phyloP scores from a whole-genome alignment of 202 grass and related monocot genomes.

The Cymbopogon flexuosus region DNA sequence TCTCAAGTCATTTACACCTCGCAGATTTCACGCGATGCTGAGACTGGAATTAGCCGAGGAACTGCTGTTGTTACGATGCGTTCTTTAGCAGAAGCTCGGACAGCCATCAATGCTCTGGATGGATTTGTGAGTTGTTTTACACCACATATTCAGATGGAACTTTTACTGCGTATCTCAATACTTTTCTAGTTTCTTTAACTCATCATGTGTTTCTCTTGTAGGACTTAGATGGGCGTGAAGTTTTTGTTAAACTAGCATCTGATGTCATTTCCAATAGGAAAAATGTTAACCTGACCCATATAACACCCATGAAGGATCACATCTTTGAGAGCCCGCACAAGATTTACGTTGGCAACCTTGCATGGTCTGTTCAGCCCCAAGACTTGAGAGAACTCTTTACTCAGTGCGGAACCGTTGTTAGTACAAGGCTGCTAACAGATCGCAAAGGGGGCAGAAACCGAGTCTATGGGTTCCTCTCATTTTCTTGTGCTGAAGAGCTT shows the following conservation, averaged over 20 bases:
- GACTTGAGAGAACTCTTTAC: conserved; percentile 59
- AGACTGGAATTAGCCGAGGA: conserved; percentile 64
- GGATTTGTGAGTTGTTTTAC: conserved; percentile 46
- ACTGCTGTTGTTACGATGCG: conserved; percentile 62
- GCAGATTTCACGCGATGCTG: conserved; percentile 53
- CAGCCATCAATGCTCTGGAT: conserved; percentile 55
- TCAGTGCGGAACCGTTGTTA: conserved; percentile 56
- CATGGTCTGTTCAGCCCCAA: conserved; percentile 61
- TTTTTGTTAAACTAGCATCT: conserved; percentile 63
- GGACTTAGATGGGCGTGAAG: conserved; percentile 67
- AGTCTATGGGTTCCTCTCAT: conserved; percentile 65
- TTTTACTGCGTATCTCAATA: background rate
- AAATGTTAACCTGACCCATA: conserved; percentile 38
- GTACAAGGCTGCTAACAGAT: conserved; percentile 54
- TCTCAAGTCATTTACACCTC: background rate
- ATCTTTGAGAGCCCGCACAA: conserved; percentile 67
- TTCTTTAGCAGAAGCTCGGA: conserved; percentile 54
- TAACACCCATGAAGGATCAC: conserved; percentile 54
- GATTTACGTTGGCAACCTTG: conserved; percentile 66
- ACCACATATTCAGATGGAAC: conserved; percentile 6
- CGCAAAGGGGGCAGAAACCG: conserved; percentile 62
- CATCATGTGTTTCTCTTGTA: conserved; percentile 15
- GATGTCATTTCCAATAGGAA: conserved; percentile 47
- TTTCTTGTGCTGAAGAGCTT: conserved; percentile 53
- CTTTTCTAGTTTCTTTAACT: background rate